phyloP scores from a whole-genome alignment of 148 eudicot species.

The Agrostemma githago region DNA sequence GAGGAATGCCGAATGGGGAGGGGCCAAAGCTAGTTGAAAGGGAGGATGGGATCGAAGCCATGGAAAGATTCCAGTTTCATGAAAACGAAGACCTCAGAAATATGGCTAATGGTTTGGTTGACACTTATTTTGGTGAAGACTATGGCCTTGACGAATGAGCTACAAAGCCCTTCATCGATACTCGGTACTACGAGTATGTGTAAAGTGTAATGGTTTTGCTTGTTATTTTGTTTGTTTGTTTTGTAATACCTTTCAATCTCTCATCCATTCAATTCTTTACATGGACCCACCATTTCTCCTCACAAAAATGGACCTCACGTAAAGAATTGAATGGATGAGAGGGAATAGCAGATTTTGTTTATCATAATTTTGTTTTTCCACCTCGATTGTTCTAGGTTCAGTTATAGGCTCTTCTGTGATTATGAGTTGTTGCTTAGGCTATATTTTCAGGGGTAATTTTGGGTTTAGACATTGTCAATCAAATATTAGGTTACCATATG shows the following conservation, averaged over 20 bases:
- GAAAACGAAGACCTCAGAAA: conserved; percentile 84
- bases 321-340: too few species aligned
- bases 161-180: background rate
- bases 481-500: too few species aligned
- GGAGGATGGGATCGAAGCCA: conserved; percentile 94
- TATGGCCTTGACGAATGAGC: conserved; percentile 72
- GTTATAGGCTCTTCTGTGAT: background rate
- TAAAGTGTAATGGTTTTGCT: too few species aligned
- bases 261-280: too few species aligned
- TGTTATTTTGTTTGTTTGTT: too few species aligned
- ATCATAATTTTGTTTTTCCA: background rate
- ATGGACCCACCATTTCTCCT: too few species aligned
- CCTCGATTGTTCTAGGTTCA: background rate
- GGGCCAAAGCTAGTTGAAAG: conserved; percentile 92
- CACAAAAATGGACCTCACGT: too few species aligned
- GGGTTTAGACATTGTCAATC: too few species aligned
- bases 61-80: conserved; percentile 93
- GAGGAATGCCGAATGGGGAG: conserved; percentile 89
- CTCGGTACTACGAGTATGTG: too few species aligned
- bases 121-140: conserved; percentile 87
- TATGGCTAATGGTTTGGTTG: conserved; percentile 87
- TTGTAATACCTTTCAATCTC: too few species aligned
- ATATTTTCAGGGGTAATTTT: too few species aligned
- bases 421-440: background rate
- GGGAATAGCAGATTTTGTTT: background rate